Evolutionary conservation across 1,284 basidiomycete species (phyloP), one percentile per base, ranked within the genome.

Genomic region (Porodaedalea pini): DNA sequence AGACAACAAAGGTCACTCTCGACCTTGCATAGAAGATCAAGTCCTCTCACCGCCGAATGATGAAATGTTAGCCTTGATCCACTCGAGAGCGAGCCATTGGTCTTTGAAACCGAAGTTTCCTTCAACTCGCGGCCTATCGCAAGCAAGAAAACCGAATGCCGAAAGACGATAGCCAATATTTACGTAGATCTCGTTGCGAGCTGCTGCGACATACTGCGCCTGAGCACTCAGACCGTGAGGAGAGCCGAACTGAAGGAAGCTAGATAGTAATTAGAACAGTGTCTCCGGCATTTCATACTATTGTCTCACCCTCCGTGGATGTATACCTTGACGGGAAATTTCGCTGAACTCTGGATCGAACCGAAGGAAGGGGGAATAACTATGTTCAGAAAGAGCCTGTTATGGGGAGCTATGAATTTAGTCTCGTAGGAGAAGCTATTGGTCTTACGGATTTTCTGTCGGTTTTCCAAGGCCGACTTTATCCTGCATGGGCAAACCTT

Each of bases 91-190:
- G 8, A 81, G 59, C 86, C 86, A 88, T 59, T 83, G 86, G 66
- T 90, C 89, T 70, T 89, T 89, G 75, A 90, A 90, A 0, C 89
- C 88, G 66, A 83, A 86, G 65, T 90, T 91, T 1, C 88, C 88
- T 8, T 74, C 72, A 36, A 90, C 66, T 34, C 70, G 67, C 7
- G 84, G 85, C 51, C 78, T 66, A 52, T 85, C 82, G 59, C 76
- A 78, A 0, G 86, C 87, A 8, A 90, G 70, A 66, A 88, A 91
- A 0, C 88, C 88, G 63, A 90, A 86, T 4, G 79, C 86, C 0
- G 86, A 88, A 45, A 88, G 73, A 15, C 85, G 78, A 66, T 88
- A 88, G 34, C 84, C 85, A 23, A 88, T 78, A 65, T 86, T 86
- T 6, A 91, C 83, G 75, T 83, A 84, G 4, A 90, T 78, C 68